phyloP scores from a whole-genome alignment of 75 land plant genomes.

The Picea glauca region DNA sequence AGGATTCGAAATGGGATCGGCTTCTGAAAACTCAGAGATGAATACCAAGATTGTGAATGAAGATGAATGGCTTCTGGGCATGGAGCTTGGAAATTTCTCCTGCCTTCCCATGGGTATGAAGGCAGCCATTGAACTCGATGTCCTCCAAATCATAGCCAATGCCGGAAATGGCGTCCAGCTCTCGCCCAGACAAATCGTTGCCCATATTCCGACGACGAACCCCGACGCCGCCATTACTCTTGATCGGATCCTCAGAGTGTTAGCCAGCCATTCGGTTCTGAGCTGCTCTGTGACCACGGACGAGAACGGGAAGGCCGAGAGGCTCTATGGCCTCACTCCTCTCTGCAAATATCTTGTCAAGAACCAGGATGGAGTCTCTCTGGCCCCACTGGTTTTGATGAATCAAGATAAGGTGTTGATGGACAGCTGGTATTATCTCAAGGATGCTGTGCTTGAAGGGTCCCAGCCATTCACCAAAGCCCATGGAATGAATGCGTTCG shows the following conservation, averaged over 20 bases:
- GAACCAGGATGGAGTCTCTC: slow-evolving; percentile 23
- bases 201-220: slow-evolving; percentile 3
- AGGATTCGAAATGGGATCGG: too few relatives aligned
- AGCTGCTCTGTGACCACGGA: slow-evolving; percentile 10
- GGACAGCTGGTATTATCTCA: slow-evolving; percentile 19
- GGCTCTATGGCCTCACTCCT: slow-evolving; percentile 23
- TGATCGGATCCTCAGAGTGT: slow-evolving; percentile 22
- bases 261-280: slow-evolving; percentile 24
- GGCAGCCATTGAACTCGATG: slow-evolving; percentile 21
- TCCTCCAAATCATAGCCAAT: slow-evolving; percentile 17
- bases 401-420: slow-evolving; percentile 27
- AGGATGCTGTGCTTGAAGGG: slow-evolving; percentile 19
- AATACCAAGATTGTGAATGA: background rate
- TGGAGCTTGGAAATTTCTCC: slow-evolving; percentile 11
- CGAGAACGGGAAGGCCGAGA: slow-evolving; percentile 11
- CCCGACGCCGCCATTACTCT: slow-evolving; percentile 12
- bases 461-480: slow-evolving; percentile 29
- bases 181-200: slow-evolving; percentile 20
- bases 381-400: slow-evolving; percentile 16
- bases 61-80: slow-evolving; percentile 1
- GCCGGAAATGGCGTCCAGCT: slow-evolving; percentile 10
- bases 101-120: slow-evolving; percentile 29
- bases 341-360: slow-evolving; percentile 19
- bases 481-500: slow-evolving; percentile 25
- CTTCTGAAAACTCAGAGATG: too few relatives aligned